Evolutionary conservation across 371 early-diverging fungal genomes (phyloP), one percentile per base, ranked within the genome.

Genomic region (Apophysomyces sp.): DNA sequence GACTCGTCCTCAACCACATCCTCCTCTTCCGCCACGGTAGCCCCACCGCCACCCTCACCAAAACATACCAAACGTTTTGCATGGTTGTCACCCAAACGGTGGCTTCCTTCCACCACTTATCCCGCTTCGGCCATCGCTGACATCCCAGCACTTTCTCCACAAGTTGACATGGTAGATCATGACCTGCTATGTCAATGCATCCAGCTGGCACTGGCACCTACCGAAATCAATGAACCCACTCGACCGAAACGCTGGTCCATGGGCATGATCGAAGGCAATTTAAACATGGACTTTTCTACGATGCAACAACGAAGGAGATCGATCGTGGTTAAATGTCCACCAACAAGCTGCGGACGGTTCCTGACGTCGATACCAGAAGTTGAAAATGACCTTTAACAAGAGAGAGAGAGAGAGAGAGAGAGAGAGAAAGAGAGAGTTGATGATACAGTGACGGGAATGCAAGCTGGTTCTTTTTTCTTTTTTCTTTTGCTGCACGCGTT

Each of bases 161-260:
- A 36, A 56, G 24, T 34, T n/a, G 57, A 34, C 4, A 28, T 32
- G 13, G 37, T 37, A 16, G 54, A 53, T 18, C 61, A 60, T 26
- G 53, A 60, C 18, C 37, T 60, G 53, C 53, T 60, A 8, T 36
- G 31, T 54, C 61, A 60, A 52, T 60, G 61, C 37, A 60, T 60
- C 39, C 61, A 60, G 39, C 32, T 32, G 29, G 61, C 54, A 30
- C 54, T 60, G 26, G 32, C 44, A 11, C 39, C 53, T 29, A 26
- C 59, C 12, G 51, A 41, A 29, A 21, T 29, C 30, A 21, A 21
- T 26, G 12, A n/a, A 16, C 27, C 7, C 15, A 15, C 5, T 9
- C 21, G 30, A 13, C 52, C 59, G 13, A 60, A 60, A 37, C 61
- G 61, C 31, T 60, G 61, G 61, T 60, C 61, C 8, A 60, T 53